Evolutionary conservation across 768 basidiomycete species (phyloP).

Genomic region (Tulasnella calospora): DNA sequence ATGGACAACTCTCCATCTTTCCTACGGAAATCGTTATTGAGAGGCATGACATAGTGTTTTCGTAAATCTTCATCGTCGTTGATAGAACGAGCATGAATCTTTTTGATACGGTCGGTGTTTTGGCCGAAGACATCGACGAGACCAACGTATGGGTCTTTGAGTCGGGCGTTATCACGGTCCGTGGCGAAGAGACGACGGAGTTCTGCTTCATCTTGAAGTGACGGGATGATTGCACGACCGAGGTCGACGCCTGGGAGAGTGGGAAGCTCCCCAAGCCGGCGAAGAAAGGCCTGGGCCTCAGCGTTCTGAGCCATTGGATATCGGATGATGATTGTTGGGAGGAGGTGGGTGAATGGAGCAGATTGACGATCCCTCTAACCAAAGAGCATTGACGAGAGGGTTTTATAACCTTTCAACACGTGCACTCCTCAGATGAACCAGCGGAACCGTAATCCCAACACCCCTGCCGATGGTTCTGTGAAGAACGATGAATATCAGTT

Average conservation of each 20-base stretch:
- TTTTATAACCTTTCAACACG: too few relatives aligned
- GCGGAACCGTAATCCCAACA: too few relatives aligned
- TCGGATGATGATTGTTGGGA: not conserved
- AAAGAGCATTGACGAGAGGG: too few relatives aligned
- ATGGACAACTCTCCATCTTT: conserved; percentile 51
- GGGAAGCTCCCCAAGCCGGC: not conserved
- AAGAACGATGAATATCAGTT: too few relatives aligned
- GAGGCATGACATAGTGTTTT: not conserved
- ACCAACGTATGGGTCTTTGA: conserved; percentile 48
- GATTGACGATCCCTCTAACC: too few relatives aligned
- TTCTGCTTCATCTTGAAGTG: conserved; percentile 49
- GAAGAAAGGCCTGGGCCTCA: conserved; percentile 13
- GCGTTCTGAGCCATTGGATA: conserved; percentile 12
- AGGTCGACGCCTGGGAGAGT: conserved; percentile 37
- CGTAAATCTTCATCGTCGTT: not conserved
- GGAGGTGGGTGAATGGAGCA: too few relatives aligned
- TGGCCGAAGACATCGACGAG: conserved; percentile 12
- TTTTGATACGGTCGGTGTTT: conserved; percentile 47
- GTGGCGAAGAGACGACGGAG: not conserved
- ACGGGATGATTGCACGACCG: conserved; percentile 47
- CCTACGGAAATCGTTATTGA: conserved; percentile 40
- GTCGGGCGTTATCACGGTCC: not conserved
- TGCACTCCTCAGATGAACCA: too few relatives aligned
- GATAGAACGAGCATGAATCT: conserved; percentile 36
- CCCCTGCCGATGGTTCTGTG: too few relatives aligned